Percentiles rank a stretch among this genome's conserved stretches.
These are phyloP conservation scores for Osmanthus fragrans DNA, from an alignment of 257 asterid genomes.

Conservation along the genomic window DNA sequence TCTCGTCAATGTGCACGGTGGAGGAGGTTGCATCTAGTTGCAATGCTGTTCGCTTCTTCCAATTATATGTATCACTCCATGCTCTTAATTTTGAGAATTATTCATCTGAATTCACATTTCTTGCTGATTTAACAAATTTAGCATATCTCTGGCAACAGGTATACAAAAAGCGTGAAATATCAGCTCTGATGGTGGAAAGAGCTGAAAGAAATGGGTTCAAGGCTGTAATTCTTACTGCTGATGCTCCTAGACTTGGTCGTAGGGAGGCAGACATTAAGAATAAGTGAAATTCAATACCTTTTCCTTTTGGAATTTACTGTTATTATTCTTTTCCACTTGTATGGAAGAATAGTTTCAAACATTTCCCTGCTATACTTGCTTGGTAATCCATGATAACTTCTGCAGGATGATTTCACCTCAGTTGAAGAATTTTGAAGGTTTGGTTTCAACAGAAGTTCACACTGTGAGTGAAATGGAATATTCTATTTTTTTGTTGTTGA, in stretches of 20 bases:
- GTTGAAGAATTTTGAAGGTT: constrained; percentile 56
- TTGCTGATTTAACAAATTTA: background rate
- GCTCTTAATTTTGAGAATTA: background rate
- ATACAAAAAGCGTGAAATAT: constrained; percentile 51
- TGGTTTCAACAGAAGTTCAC: constrained; percentile 40
- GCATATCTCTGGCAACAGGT: constrained; percentile 29
- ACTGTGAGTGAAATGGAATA: constrained; percentile 34
- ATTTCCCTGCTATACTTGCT: background rate
- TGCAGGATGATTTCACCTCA: constrained; percentile 63
- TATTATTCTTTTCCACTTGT: no score
- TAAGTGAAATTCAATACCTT: constrained; percentile 34
- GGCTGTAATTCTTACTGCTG: constrained; percentile 62
- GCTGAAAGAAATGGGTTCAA: constrained; percentile 70
- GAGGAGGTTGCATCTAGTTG: constrained; percentile 76
- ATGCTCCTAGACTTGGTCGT: constrained; percentile 60
- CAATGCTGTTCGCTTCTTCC: constrained; percentile 67
- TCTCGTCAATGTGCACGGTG: constrained; percentile 48
- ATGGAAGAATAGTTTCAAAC: background rate
- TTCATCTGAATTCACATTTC: background rate
- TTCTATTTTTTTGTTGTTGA: background rate
- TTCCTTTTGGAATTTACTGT: background rate
- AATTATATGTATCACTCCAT: constrained; percentile 45
- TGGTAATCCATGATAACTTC: background rate
- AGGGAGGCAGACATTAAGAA: constrained; percentile 66
- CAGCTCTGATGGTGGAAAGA: constrained; percentile 56